Conservation (phyloP, 1,284 basidiomycete genomes). For the Fomitopsis palustris region DNA sequence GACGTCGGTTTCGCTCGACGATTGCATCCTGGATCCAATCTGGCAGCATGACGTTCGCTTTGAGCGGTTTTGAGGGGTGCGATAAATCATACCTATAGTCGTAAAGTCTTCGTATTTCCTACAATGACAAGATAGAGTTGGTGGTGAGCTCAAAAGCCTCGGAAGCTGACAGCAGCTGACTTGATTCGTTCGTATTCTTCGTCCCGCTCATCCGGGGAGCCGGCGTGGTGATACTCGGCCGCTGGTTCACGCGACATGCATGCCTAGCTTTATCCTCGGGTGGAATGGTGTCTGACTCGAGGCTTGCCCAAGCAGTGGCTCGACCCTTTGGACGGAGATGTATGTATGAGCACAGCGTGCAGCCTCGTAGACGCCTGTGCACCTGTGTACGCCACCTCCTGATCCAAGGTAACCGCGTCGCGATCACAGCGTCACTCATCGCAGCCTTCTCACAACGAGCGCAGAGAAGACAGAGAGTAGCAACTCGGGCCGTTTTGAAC, state of each 20-base stretch:
- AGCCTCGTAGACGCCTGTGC: not conserved
- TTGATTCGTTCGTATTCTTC: conserved; percentile 29
- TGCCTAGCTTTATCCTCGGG: not conserved
- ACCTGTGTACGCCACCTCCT: not conserved
- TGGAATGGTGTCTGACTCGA: not conserved
- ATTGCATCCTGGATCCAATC: conserved; percentile 97
- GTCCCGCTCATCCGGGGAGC: conserved; percentile 16
- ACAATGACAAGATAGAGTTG: conserved; percentile 2
- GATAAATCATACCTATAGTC: conserved; percentile 52
- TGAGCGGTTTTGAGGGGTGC: conserved; percentile 6
- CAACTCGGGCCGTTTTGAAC: too few relatives aligned
- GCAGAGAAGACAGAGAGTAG: too few relatives aligned
- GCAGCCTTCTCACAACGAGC: too few relatives aligned
- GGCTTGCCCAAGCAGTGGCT: not conserved
- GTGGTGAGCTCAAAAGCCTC: not conserved
- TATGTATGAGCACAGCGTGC: too few relatives aligned
- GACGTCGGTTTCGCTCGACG: conserved; percentile 75
- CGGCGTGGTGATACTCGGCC: conserved; percentile 10
- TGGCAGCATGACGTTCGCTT: conserved; percentile 25
- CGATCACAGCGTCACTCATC: not conserved
- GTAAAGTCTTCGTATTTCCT: conserved; percentile 86
- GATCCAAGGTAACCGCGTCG: not conserved
- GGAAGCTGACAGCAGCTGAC: conserved; percentile 16
- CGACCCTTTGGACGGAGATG: not conserved
- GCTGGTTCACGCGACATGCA: conserved; percentile 19